Conservation (phyloP, 345 rosid genomes). For the Brassica incana region DNA sequence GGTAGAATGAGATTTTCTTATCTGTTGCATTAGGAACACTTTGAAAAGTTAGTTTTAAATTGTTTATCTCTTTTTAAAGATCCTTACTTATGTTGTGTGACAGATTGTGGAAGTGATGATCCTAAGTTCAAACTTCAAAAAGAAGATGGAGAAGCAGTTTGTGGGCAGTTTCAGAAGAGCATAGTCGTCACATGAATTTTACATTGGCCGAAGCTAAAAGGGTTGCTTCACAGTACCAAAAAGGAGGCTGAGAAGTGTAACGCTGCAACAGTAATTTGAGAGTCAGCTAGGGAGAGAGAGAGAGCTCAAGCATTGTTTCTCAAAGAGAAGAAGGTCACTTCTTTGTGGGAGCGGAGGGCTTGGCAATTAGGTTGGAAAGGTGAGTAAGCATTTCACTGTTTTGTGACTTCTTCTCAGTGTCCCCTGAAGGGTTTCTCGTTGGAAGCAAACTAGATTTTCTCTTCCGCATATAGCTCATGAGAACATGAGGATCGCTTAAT, state of each 20-base stretch:
- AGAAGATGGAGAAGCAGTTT: constrained; percentile 90
- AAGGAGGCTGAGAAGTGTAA: constrained; percentile 92
- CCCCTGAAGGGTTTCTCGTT: constrained; percentile 19
- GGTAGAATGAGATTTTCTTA: background rate
- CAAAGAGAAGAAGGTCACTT: constrained; percentile 73
- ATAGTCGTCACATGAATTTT: constrained; percentile 67
- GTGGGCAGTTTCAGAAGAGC: constrained; percentile 71
- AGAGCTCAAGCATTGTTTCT: constrained; percentile 63
- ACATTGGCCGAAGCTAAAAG: constrained; percentile 78
- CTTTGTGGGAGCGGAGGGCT: constrained; percentile 75
- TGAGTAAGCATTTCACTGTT: constrained; percentile 45
- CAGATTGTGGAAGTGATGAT: constrained; percentile 82
- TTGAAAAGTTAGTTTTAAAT: background rate
- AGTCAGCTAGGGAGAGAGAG: constrained; percentile 66
- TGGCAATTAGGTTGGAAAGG: constrained; percentile 82
- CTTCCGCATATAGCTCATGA: constrained; percentile 27
- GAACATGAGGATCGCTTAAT: constrained; percentile 36
- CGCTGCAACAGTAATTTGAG: constrained; percentile 79
- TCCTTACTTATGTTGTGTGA: background rate
- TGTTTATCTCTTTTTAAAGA: background rate
- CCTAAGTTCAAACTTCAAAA: constrained; percentile 77
- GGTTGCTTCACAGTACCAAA: constrained; percentile 82
- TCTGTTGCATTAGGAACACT: background rate
- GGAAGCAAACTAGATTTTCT: constrained; percentile 31
- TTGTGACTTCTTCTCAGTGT: constrained; percentile 26